Evolutionary conservation across 257 asterid genomes (phyloP).

Genomic region (Petrea volubilis): DNA sequence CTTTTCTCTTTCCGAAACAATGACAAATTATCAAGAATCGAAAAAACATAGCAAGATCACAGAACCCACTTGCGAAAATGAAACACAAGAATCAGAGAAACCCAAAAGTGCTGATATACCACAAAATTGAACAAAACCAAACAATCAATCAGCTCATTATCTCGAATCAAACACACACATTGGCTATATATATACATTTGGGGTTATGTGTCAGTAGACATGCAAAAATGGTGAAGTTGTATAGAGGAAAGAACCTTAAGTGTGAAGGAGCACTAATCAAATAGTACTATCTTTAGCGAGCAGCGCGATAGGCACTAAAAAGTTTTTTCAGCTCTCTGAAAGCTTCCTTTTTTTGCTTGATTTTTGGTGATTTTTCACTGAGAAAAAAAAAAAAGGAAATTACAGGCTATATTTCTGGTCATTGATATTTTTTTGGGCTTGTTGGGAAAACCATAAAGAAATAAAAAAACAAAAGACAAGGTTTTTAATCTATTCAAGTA

Average conservation of each 20-base stretch:
- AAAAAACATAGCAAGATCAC: neutral
- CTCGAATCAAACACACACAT: conserved; percentile 9
- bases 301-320: neutral
- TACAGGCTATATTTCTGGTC: neutral
- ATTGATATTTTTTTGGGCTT: neutral
- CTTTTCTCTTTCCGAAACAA: neutral
- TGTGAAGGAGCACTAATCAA: neutral
- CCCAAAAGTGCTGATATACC: neutral
- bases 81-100: neutral
- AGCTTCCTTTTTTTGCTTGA: neutral
- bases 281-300: conserved; percentile 7
- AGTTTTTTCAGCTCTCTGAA: neutral
- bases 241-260: conserved; percentile 5
- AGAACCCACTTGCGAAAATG: conserved; percentile 8
- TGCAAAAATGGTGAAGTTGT: conserved; percentile 26
- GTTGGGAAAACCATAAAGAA: neutral
- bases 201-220: neutral
- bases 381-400: neutral
- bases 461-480: neutral
- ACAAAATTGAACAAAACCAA: conserved; percentile 1
- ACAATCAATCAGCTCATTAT: conserved; percentile 2
- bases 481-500: neutral
- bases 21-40: neutral
- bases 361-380: neutral
- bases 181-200: neutral